Evolutionary conservation across 257 asterid species (phyloP), one percentile per base, ranked within the genome.

Genomic region (Ocimum tenuiflorum): DNA sequence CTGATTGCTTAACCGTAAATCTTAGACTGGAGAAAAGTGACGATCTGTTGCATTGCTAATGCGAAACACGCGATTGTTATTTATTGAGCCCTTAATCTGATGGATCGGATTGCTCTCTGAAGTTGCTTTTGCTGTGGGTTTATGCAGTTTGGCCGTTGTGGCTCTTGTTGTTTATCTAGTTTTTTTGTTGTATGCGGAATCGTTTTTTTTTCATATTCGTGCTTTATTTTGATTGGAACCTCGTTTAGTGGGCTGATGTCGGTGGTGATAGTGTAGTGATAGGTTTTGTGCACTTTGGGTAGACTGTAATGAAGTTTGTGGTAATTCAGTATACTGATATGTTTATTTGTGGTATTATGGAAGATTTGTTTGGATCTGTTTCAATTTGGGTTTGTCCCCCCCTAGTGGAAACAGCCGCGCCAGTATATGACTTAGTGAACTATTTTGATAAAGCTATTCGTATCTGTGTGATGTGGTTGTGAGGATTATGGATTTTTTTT

Each of bases 101-200:
- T 62, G 23, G 64, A 78, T 70, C 74, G 51, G 57, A 62, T 24
- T 35, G 68, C 31, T 48, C 46, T 56, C 19, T 17, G 39, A 23
- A 35, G 24, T 27, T 18, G 20, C 29, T 23, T 42, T 17, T 60
- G 14, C 14, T 24, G 56, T 45, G 68, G 17, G 13, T 33, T 59
- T 50, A 3, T 35, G 36, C 52, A 23, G 17, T 60, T 65, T 35
- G 41, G 43, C 8, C 35, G 15, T 36, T 22, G 63, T 15, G 50
- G 23, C 8, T 15, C 8, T 4, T 27, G 3, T 27, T 49, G 43
- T n/a, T n/a, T n/a, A n/a, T n/a, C n/a, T n/a, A n/a, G 55, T 10
- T 65, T 66, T 17, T 1, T 29, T 6, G 11, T 35, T 22, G 23
- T 50, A 8, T 9, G 10, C 38, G 1, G 29, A 10, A 15, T 14